Base-by-base conservation (phyloP, 2,329 filamentous ascomycete species). In the Fonsecaea erecta region DNA sequence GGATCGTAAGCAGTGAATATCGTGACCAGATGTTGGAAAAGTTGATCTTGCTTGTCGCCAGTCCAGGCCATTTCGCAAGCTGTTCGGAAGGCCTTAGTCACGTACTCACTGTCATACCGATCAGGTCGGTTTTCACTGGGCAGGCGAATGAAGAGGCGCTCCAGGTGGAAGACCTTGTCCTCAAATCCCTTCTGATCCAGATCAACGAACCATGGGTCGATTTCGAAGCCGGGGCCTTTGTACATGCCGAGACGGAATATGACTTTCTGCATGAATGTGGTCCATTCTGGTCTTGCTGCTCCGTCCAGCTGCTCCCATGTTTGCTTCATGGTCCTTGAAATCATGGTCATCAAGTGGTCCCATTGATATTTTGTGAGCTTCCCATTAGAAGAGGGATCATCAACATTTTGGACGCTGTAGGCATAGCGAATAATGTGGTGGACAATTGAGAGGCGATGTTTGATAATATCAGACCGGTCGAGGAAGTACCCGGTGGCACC, bases 361-460 rank as follows among this genome's bases (percentile, higher is more conserved):
- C 55, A 61, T 37, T 65, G 46, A 18, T n/a, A 24, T 35, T 60
- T 60, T 30, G 52, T 60, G 21, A 66, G 56, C 21, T 35, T 43
- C 24, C 53, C 46, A 43, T 26, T 35, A 40, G 37, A 30, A 24
- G 40, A 18, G 8, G 14, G 51, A 28, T 66, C 60, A 12, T 51
- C 35, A 21, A 34, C 46, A 28, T 37, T 16, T 35, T 61, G 62
- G 2, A 64, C 28, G 34, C 54, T 28, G 30, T 66, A 58, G 34
- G 68, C 60, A 51, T 32, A 55, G 26, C 63, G 64, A 16, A 70
- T 56, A 53, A 70, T 43, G 34, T 68, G 64, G 34, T 59, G 26
- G 32, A 69, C 51, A 14, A 70, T 68, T 21, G 53, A 52, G 12
- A 63, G 51, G 24, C 67, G 64, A 35, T 67, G 37, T 12, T 67